Evolutionary conservation across 2,329 filamentous ascomycete genomes (phyloP), one percentile per base, ranked within the genome.

Genomic region (Pseudogymnoascus sp.): DNA sequence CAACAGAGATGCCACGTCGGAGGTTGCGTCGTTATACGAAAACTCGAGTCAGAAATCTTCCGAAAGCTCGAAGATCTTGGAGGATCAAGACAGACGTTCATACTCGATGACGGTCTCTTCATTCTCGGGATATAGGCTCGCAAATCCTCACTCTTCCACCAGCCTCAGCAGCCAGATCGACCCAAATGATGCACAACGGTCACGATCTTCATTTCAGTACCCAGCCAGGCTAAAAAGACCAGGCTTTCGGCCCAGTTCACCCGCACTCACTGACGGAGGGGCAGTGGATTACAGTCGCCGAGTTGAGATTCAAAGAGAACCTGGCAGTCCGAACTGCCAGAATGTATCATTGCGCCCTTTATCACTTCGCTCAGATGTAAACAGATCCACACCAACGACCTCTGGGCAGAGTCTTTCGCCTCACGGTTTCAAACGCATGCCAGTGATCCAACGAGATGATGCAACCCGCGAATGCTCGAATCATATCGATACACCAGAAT

Each of bases 181-280:
- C 59, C 71, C 71, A 21, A 71, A 70, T 51, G 71, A 74, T 31
- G 68, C 80, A 61, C 81, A 83, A 67, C 77, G 82, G n/a, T 81
- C 83, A 59, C 78, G 82, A 31, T 85, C 83, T 21, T 83, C 83
- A 1, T 85, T 82, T 65, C 81, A 81, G 21, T 85, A 86, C 64
- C 83, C 83, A 26, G 80, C 82, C 54, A 80, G 83, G 16, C 72
- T 85, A 36, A 84, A 79, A 69, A 79, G 83, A 18, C 82, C 81
- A 16, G 81, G 81, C 2, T 73, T 73, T 62, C 71, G 71, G 2
- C 72, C 72, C 42, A 72, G 69, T 14, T 74, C 72, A 11, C 72
- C 72, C 59, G 71, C 71, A 34, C 65, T 73, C 37, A 72, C 70
- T 10, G 71, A 73, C 67, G 71, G 70, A n/a, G 71, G 71, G n/a